Base-by-base conservation (phyloP, 345 rosid genomes). In the Pistacia atlantica region DNA sequence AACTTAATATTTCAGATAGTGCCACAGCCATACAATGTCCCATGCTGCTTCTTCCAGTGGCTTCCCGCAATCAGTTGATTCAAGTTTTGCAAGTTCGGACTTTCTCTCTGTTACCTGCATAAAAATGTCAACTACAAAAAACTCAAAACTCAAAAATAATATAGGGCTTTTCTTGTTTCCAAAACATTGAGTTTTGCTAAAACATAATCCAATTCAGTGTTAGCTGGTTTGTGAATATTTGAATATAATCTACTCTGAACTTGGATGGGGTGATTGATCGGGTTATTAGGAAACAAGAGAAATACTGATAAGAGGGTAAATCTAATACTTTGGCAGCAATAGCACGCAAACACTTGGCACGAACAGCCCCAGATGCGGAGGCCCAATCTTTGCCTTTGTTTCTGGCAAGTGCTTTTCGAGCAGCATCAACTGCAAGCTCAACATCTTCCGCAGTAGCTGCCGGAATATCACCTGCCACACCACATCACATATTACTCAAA, bases 381-480 rank as follows among this genome's bases (percentile, higher is more conserved):
- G 99, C 80, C 99, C 98, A 97, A 63, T 88, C 97, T 33, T 77
- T 79, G 12, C 98, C 98, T 72, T 86, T 89, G 87, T 94, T 92
- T 80, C 90, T 87, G 28, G 81, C 59, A 79, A 97, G 76, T 18
- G 99, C 99, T 80, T 74, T 83, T 79, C 86, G 85, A 71, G 99
- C 98, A 33, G 97, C 93, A 69, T 82, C 90, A 25, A 97, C 99
- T 3, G 99, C 99, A 55, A 94, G 74, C 57, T 91, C 97, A 74
- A 94, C 98, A 85, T 97, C 99, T 84, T 94, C 97, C 33, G 89
- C 84, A 57, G 98, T 92, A 74, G 94, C 99, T 42, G 97, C 96
- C 45, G 99, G 99, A 69, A 97, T 89, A 85, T 94, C 81, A 76
- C 98, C 99, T 97, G 83, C n/a, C 63, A 54, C 45, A 33, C n/a